Percentiles rank a stretch among this genome's conserved stretches.
These are phyloP conservation scores for Magnolia kwangsiensis DNA, from an alignment of 164 flowering plant genomes.

Conservation along the genomic window DNA sequence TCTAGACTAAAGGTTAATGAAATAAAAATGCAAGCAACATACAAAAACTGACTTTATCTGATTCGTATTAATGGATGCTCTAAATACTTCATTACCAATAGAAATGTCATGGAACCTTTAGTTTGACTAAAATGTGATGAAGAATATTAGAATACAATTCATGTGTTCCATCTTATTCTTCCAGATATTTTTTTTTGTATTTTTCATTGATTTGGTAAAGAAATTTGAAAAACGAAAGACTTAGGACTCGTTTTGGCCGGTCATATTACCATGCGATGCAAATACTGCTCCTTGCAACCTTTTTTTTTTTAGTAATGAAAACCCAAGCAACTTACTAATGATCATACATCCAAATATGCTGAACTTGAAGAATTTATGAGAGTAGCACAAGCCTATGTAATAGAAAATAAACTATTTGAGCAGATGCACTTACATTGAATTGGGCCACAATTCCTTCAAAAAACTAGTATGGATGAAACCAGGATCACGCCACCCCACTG, in stretches of 20 bases:
- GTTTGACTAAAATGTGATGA: not conserved
- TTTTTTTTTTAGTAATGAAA: too few relatives aligned
- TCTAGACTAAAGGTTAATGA: not conserved
- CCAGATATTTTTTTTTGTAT: too few relatives aligned
- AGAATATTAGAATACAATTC: not conserved
- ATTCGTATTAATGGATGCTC: not conserved
- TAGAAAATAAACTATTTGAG: not conserved
- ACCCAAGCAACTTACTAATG: too few relatives aligned
- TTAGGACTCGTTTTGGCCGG: too few relatives aligned
- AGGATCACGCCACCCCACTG: constrained; percentile 98
- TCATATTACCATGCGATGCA: too few relatives aligned
- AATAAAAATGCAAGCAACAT: too few relatives aligned
- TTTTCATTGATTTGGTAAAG: too few relatives aligned
- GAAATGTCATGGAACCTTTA: not conserved
- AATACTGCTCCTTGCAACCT: too few relatives aligned
- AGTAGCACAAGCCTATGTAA: not conserved
- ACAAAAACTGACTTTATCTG: too few relatives aligned
- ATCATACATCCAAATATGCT: not conserved
- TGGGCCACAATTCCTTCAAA: constrained; percentile 84
- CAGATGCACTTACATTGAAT: constrained; percentile 23
- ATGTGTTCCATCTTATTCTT: not conserved
- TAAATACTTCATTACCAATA: not conserved
- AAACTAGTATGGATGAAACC: constrained; percentile 87
- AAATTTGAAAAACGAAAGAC: not conserved
- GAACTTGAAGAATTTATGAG: not conserved